These are phyloP conservation scores for Diaporthe destruens DNA, from an alignment of 2,329 filamentous ascomycete genomes.

Conservation along the genomic window DNA sequence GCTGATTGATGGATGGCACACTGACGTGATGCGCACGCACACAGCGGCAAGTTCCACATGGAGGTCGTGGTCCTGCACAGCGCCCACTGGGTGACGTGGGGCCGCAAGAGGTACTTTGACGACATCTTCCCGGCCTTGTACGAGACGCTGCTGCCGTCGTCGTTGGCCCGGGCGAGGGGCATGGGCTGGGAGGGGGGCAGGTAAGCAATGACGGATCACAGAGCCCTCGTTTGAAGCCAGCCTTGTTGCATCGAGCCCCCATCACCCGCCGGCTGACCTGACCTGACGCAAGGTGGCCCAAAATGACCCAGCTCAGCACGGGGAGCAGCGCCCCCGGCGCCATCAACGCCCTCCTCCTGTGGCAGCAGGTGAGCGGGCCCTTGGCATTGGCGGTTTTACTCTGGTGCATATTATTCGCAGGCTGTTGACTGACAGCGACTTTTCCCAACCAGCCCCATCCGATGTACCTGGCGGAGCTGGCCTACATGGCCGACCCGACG, in stretches of 20 bases:
- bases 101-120: constrained; percentile 50
- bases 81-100: constrained; percentile 53
- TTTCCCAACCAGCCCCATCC: constrained; percentile 56
- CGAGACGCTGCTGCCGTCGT: constrained; percentile 39
- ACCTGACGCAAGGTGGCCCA: constrained; percentile 2
- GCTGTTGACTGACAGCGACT: neutral
- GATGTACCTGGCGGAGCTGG: constrained; percentile 60
- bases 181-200: constrained; percentile 27
- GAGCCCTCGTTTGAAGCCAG: too few species aligned
- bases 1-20: too few species aligned
- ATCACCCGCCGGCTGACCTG: neutral
- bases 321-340: constrained; percentile 62
- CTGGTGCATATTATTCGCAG: too few species aligned
- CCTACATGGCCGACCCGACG: constrained; percentile 48
- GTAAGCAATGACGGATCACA: neutral
- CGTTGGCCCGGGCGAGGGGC: neutral
- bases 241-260: neutral
- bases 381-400: neutral
- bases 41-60: constrained; percentile 54
- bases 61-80: constrained; percentile 56
- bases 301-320: constrained; percentile 58
- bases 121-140: constrained; percentile 52
- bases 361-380: constrained; percentile 52
- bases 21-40: neutral
- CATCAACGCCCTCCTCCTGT: constrained; percentile 64